Percentiles rank a stretch among this genome's conserved stretches.
phyloP scores from a whole-genome alignment of 768 basidiomycete species.

The Collybia nuda region DNA sequence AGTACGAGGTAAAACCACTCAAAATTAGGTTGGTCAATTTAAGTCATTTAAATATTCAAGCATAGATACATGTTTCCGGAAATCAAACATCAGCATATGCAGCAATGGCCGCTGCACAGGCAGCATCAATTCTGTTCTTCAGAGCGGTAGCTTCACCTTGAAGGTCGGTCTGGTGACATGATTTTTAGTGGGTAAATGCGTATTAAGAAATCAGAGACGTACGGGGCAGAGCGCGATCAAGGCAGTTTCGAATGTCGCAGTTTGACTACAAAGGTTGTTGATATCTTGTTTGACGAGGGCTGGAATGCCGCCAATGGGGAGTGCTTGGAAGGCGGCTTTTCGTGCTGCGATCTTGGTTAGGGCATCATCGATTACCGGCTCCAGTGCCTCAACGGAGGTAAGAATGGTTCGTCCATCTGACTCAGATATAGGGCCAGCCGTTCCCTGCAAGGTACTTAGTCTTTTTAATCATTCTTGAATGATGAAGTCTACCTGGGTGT shows the following conservation, averaged over 20 bases:
- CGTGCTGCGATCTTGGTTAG: conserved; percentile 18
- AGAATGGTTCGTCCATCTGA: conserved; percentile 18
- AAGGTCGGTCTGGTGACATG: conserved; percentile 16
- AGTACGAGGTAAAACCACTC: no score
- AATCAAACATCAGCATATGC: conserved; percentile 16
- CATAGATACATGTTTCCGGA: no score
- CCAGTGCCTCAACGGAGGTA: conserved; percentile 14
- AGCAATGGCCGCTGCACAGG: conserved; percentile 24
- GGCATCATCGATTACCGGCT: conserved; percentile 19
- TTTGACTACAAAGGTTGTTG: conserved; percentile 19
- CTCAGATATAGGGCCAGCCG: conserved; percentile 13
- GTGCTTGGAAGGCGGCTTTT: conserved; percentile 13
- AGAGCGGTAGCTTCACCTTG: conserved; percentile 15
- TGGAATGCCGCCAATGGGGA: conserved; percentile 15
- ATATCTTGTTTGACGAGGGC: conserved; percentile 26
- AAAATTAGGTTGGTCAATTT: no score
- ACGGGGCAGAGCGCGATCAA: conserved; percentile 25
- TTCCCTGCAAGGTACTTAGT: no score
- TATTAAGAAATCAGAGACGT: conserved; percentile 4
- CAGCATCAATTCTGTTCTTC: conserved; percentile 18
- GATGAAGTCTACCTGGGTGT: conserved; percentile 6
- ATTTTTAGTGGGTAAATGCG: background rate
- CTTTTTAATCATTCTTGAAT: no score
- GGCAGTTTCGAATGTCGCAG: conserved; percentile 22
- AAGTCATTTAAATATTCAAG: no score